Conservation (phyloP, 371 early-diverging fungal genomes). For the Rhizopus delemar region DNA sequence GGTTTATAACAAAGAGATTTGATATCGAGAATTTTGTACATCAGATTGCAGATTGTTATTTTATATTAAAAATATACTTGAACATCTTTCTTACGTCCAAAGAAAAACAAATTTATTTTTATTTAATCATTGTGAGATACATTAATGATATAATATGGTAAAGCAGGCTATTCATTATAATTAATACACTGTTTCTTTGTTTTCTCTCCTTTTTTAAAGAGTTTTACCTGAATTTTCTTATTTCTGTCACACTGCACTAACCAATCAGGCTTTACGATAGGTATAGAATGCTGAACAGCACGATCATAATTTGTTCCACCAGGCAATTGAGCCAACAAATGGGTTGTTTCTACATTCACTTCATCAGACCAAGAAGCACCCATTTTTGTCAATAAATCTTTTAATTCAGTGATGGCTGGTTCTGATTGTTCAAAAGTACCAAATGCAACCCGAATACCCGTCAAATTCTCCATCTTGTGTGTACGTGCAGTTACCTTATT, state of each 20-base stretch:
- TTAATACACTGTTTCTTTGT: background rate
- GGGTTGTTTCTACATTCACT: constrained; percentile 87
- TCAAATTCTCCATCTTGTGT: constrained; percentile 90
- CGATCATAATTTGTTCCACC: constrained; percentile 84
- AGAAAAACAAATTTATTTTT: background rate
- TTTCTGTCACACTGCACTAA: constrained; percentile 86
- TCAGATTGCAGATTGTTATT: no score
- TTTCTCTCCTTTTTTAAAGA: background rate
- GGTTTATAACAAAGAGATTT: no score
- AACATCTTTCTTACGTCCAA: no score
- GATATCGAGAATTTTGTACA: no score
- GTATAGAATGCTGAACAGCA: constrained; percentile 87
- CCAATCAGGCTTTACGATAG: constrained; percentile 93
- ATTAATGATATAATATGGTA: constrained; percentile 53
- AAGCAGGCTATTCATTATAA: constrained; percentile 37
- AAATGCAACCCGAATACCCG: constrained; percentile 92
- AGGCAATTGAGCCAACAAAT: constrained; percentile 82
- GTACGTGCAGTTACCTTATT: constrained; percentile 80
- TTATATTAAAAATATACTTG: no score
- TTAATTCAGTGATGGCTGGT: constrained; percentile 67
- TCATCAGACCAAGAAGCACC: constrained; percentile 87
- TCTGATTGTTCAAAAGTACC: constrained; percentile 78
- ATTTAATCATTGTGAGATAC: constrained; percentile 35
- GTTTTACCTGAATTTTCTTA: constrained; percentile 82
- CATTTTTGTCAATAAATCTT: constrained; percentile 77